Evolutionary conservation across 208 protist species (phyloP).

Genomic region (Acanthamoeba quina): DNA sequence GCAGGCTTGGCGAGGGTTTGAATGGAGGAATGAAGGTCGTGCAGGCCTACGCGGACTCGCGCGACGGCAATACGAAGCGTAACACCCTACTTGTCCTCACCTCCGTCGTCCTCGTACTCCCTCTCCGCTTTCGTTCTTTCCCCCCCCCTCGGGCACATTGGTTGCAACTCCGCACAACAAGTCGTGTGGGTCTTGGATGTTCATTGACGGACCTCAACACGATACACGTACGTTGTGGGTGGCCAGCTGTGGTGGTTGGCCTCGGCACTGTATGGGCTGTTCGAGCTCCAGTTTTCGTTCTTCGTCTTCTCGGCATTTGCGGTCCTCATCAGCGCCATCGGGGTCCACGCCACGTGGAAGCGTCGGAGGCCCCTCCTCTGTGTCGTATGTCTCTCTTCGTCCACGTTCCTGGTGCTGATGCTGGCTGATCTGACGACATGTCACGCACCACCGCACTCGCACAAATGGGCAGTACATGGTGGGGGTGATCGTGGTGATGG

Average conservation of each 20-base stretch:
- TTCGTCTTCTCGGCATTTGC: not conserved
- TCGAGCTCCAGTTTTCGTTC: no score
- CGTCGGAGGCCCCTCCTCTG: not conserved
- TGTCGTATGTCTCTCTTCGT: not conserved
- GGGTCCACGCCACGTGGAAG: not conserved
- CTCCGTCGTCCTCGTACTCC: not conserved
- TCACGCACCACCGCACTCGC: no score
- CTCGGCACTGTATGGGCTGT: not conserved
- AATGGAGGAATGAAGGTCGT: not conserved
- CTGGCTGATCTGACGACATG: not conserved
- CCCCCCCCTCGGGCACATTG: not conserved
- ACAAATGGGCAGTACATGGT: not conserved
- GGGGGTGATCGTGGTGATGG: slow-evolving; percentile 4
- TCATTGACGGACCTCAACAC: no score
- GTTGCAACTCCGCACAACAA: no score
- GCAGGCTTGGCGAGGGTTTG: not conserved
- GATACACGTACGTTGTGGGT: no score
- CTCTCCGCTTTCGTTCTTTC: not conserved
- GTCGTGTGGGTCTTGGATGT: no score
- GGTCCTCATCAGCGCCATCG: not conserved
- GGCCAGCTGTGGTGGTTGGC: not conserved
- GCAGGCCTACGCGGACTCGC: not conserved
- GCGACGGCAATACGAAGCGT: not conserved
- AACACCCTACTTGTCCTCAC: not conserved
- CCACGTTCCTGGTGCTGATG: no score